phyloP scores from a whole-genome alignment of 2,329 filamentous ascomycete genomes.

The Cladosporium velox region DNA sequence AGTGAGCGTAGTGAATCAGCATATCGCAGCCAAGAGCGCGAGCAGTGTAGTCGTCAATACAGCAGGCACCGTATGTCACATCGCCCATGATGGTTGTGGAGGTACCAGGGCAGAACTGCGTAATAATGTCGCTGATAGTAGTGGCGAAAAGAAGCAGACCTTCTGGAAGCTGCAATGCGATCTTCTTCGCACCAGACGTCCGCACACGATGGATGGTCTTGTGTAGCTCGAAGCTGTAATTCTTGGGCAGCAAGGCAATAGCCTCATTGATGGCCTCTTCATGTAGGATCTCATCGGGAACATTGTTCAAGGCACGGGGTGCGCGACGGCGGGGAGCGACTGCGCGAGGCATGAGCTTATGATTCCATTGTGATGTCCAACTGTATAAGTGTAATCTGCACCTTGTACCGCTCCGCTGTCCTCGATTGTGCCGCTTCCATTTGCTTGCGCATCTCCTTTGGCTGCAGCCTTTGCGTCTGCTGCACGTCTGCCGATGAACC shows the following conservation, averaged over 20 bases:
- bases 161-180: conserved; percentile 97
- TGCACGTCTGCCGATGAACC: conserved; percentile 83
- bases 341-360: conserved; percentile 40
- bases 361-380: conserved; percentile 1
- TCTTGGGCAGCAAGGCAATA: conserved; percentile 82
- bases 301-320: conserved; percentile 83
- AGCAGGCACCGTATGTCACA: conserved; percentile 97
- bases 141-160: conserved; percentile 93
- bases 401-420: conserved; percentile 70
- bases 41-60: conserved; percentile 97
- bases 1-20: conserved; percentile 95
- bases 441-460: conserved; percentile 43
- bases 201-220: conserved; percentile 97
- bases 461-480: conserved; percentile 64
- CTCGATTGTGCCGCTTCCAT: conserved; percentile 51
- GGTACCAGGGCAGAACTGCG: conserved; percentile 86
- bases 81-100: conserved; percentile 99
- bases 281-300: conserved; percentile 82
- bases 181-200: conserved; percentile 72
- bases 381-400: conserved; percentile 40
- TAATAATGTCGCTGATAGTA: conserved; percentile 94
- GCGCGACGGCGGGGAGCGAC: conserved; percentile 71
- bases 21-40: conserved; percentile 91
- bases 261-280: conserved; percentile 84
- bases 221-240: conserved; percentile 98